Conservation (phyloP, 2,329 filamentous ascomycete species). For the Pseudonectria foliicola region DNA sequence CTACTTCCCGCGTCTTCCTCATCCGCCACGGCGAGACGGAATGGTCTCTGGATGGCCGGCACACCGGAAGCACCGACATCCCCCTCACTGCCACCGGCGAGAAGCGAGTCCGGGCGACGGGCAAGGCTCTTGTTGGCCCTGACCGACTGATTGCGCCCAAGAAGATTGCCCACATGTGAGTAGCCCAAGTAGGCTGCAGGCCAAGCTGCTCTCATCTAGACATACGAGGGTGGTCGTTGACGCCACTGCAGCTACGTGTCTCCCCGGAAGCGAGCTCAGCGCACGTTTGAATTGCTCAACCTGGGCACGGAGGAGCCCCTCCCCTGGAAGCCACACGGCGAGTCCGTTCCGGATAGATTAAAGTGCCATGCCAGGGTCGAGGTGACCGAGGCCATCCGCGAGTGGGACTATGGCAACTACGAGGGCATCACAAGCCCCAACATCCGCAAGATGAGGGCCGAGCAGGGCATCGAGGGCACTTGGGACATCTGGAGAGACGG, state of each 20-base stretch:
- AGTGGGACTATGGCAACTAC: conserved; percentile 86
- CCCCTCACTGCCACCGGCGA: conserved; percentile 76
- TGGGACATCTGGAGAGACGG: conserved; percentile 93
- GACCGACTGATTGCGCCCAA: conserved; percentile 79
- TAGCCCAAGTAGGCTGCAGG: no score
- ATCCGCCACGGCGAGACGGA: conserved; percentile 90
- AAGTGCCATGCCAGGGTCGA: conserved; percentile 55
- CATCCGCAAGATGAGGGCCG: conserved; percentile 52
- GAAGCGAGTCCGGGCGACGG: conserved; percentile 68
- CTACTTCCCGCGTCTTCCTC: conserved; percentile 68
- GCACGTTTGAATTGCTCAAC: conserved; percentile 82
- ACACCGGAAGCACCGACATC: conserved; percentile 83
- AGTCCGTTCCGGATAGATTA: conserved; percentile 28
- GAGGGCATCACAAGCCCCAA: conserved; percentile 70
- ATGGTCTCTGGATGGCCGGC: conserved; percentile 81
- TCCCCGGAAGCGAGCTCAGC: conserved; percentile 74
- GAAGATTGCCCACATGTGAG: conserved; percentile 76
- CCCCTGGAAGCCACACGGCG: conserved; percentile 58
- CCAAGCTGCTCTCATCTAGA: no score
- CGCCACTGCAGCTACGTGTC: conserved; percentile 62
- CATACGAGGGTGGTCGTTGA: no score
- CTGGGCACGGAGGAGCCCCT: conserved; percentile 60
- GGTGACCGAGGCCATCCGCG: conserved; percentile 65
- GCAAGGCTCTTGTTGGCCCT: conserved; percentile 73
- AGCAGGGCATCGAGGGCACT: conserved; percentile 47